Percentiles rank a stretch among this genome's conserved stretches.
These are phyloP conservation scores for Fusarium sp. DNA, from an alignment of 2,329 filamentous ascomycete genomes.

Conservation along the genomic window DNA sequence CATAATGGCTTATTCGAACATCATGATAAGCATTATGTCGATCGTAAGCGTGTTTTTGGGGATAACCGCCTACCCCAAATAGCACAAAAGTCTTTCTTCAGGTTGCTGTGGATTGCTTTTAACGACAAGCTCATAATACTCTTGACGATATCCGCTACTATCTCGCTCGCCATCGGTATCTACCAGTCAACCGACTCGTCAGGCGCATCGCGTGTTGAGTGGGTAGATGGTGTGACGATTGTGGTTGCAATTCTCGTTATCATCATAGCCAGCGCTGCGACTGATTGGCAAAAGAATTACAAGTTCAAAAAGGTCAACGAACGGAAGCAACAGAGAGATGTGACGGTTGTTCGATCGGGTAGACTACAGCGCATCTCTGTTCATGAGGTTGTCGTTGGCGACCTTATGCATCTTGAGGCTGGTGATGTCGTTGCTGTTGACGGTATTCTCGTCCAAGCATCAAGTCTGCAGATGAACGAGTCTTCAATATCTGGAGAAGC, in stretches of 20 bases:
- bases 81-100: conserved; percentile 75
- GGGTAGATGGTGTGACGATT: conserved; percentile 85
- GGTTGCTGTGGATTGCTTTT: conserved; percentile 79
- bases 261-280: conserved; percentile 79
- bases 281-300: conserved; percentile 85
- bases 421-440: conserved; percentile 79
- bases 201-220: conserved; percentile 71
- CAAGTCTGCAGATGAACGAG: conserved; percentile 72
- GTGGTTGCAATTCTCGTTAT: conserved; percentile 81
- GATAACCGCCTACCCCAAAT: conserved; percentile 68
- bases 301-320: conserved; percentile 84
- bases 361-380: conserved; percentile 75
- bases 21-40: conserved; percentile 51
- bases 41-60: conserved; percentile 76
- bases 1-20: conserved; percentile 48
- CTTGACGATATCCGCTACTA: conserved; percentile 75
- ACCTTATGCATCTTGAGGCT: conserved; percentile 77
- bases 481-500: conserved; percentile 83
- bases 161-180: conserved; percentile 79
- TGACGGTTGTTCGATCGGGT: conserved; percentile 82
- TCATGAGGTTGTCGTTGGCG: conserved; percentile 77
- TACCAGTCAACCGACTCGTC: conserved; percentile 73
- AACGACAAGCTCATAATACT: conserved; percentile 84
- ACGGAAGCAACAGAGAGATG: conserved; percentile 79
- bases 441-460: conserved; percentile 71